Evolutionary conservation across 495 filamentous ascomycete genomes (phyloP).

Genomic region (Penicillium flavigenum): DNA sequence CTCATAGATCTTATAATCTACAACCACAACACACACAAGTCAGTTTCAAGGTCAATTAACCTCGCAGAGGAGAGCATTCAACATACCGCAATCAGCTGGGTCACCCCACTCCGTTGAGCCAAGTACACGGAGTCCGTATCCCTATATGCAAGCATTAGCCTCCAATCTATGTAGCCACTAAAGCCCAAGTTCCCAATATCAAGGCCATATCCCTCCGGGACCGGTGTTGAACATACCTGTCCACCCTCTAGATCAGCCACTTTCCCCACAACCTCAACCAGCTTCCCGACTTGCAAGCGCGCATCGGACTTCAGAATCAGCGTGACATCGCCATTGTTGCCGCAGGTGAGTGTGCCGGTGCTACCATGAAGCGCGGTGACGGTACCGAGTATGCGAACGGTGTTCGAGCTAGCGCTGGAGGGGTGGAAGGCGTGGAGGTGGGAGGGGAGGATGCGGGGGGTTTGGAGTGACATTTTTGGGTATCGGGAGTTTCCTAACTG

Average conservation of each 20-base stretch:
- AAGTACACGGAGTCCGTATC: conserved; percentile 73
- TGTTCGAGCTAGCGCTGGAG: conserved; percentile 39
- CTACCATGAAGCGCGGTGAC: conserved; percentile 79
- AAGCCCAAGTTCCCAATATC: neutral
- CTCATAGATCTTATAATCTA: conserved; percentile 79
- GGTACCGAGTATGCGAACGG: conserved; percentile 83
- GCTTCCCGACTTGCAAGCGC: conserved; percentile 74
- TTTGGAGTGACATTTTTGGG: conserved; percentile 51
- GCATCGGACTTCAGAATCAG: conserved; percentile 75
- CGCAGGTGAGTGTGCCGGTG: conserved; percentile 71
- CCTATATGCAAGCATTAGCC: conserved; percentile 30
- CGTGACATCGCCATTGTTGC: conserved; percentile 63
- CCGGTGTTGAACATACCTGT: conserved; percentile 30
- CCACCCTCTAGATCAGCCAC: conserved; percentile 60
- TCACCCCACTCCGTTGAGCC: conserved; percentile 76
- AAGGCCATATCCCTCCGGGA: neutral
- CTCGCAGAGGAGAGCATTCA: conserved; percentile 1
- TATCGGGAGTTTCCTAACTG: conserved; percentile 3
- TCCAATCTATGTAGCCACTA: neutral
- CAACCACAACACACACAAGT: neutral
- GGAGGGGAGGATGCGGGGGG: conserved; percentile 66
- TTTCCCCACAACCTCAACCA: conserved; percentile 88
- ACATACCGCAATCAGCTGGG: conserved; percentile 38
- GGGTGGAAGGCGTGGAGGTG: conserved; percentile 66
- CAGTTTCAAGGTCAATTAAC: neutral